Evolutionary conservation across 768 basidiomycete species (phyloP), one percentile per base, ranked within the genome.

Genomic region (Auricularia cornea): DNA sequence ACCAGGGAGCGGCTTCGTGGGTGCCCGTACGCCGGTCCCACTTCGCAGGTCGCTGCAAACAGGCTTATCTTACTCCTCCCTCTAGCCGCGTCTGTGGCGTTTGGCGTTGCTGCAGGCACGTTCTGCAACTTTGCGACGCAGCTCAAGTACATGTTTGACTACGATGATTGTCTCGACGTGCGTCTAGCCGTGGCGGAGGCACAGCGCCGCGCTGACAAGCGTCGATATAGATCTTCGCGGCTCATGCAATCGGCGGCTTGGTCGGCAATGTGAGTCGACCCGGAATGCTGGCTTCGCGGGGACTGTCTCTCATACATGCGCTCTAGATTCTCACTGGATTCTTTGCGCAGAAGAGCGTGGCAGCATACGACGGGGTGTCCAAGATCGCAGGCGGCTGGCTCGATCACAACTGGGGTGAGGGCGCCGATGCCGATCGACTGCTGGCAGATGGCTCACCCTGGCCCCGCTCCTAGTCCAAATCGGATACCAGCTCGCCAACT

Each of bases 91-190:
- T 57, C 54, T 10, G 18, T 57, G 26, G 54, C 54, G 28, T 57
- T 89, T 66, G 94, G 94, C 44, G 73, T 88, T 68, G 70, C 94
- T 59, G 81, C 87, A 3, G 93, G 89, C 20, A 79, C 80, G 10
- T 74, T 85, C 18, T 88, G 88, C 74, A 95, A 95, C 73, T 90
- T 90, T 74, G 89, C 88, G 30, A 94, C 93, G 20, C 90, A 91
- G 74, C 66, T 91, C 86, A 74, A 71, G 85, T 74, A 90, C 66
- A 69, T 89, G 35, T 65, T 94, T 61, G 75, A 78, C 20, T 83
- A 94, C 62, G 94, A 97, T 71, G 94, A 96, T 70, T 86, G 92
- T 0, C 86, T 97, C 59, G 94, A 98, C 80, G 82, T 94, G 54
- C 54, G 54, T 57, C 6, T 28, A 20, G 26, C 28, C 23, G 11